Conservation (phyloP, 1,284 basidiomycete species). For the Fistulinella cinereoalba region DNA sequence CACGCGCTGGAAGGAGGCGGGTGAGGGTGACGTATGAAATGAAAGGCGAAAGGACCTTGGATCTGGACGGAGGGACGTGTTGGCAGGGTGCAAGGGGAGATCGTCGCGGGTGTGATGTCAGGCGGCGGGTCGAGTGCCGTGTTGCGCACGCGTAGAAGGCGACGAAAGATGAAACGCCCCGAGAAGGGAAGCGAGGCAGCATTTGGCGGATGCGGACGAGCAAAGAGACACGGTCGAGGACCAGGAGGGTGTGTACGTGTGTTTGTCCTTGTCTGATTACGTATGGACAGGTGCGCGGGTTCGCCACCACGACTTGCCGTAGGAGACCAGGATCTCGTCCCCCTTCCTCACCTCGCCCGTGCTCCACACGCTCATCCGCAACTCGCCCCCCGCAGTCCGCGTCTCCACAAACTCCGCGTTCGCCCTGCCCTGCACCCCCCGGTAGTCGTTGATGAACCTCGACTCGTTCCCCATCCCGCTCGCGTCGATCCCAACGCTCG, state of each 20-base stretch:
- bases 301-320: constrained; percentile 92
- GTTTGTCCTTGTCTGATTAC: no score
- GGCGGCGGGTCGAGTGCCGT: constrained; percentile 35
- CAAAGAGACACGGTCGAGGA: neutral
- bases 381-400: constrained; percentile 54
- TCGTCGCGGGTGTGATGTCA: constrained; percentile 39
- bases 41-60: constrained; percentile 24
- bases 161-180: constrained; percentile 55
- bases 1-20: constrained; percentile 48
- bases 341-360: constrained; percentile 67
- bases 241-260: constrained; percentile 13
- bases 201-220: constrained; percentile 26
- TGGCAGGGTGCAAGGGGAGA: constrained; percentile 30
- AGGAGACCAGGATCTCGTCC: constrained; percentile 85
- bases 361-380: constrained; percentile 77
- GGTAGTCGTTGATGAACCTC: constrained; percentile 85
- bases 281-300: no score
- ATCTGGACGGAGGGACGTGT: constrained; percentile 11
- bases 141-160: constrained; percentile 54
- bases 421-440: constrained; percentile 63
- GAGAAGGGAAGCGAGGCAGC: constrained; percentile 46
- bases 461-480: constrained; percentile 77
- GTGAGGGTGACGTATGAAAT: constrained; percentile 13
- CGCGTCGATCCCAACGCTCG: constrained; percentile 73
- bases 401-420: constrained; percentile 76